phyloP scores from a whole-genome alignment of 257 asterid species.

The Solanum microdontum region DNA sequence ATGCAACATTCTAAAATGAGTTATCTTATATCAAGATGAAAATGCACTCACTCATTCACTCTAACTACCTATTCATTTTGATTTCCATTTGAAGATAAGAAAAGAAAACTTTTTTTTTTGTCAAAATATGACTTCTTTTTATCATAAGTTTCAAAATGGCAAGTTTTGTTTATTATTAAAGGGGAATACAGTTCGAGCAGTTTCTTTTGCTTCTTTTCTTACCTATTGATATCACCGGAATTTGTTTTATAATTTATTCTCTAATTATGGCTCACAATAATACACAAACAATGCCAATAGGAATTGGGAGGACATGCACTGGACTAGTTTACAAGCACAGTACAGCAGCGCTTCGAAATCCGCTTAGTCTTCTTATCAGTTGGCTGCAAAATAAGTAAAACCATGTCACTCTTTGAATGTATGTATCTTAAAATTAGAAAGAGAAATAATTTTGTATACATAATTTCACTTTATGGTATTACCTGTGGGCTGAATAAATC shows the following conservation, averaged over 20 bases:
- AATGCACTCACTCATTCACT: background rate
- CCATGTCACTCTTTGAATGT: background rate
- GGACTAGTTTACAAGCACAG: background rate
- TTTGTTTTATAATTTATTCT: background rate
- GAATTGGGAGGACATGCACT: background rate
- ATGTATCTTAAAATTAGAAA: background rate
- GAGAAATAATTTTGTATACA: background rate
- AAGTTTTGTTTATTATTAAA: background rate
- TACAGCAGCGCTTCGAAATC: background rate
- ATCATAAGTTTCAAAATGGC: background rate
- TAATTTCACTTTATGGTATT: background rate
- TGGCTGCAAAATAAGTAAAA: background rate
- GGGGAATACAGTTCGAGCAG: background rate
- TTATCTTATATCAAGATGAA: background rate
- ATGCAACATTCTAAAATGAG: background rate
- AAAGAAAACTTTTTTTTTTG: background rate
- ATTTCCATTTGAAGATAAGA: background rate
- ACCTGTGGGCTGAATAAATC: conserved; percentile 11
- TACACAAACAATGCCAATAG: background rate
- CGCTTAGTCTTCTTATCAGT: background rate
- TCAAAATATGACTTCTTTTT: background rate
- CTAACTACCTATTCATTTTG: background rate
- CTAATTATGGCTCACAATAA: background rate
- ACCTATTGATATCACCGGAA: background rate
- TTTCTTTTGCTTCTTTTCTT: background rate